Evolutionary conservation across 2,329 filamentous ascomycete species (phyloP), one percentile per base, ranked within the genome.

Genomic region (Aspergillus thermomutatus): DNA sequence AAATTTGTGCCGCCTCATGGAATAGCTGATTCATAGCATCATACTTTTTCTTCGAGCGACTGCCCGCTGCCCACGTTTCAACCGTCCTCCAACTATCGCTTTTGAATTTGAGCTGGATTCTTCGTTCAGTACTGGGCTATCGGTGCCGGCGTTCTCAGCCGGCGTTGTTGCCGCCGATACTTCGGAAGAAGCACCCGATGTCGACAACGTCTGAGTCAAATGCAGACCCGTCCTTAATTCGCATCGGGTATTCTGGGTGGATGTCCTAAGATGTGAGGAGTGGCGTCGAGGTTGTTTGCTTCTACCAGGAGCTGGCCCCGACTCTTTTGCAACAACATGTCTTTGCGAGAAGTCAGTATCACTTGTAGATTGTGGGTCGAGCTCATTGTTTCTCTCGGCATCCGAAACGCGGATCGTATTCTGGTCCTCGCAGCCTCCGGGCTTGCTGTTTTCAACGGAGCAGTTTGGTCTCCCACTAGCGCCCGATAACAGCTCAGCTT

Each of bases 31-130:
- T 66, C 50, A 76, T 49, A 76, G 58, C 70, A 77, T 73, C 73
- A 75, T 77, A 56, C 74, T 77, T 58, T 66, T 72, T 59, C 75
- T 68, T 52, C 74, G 67, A 28, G 70, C 64, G 21, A 66, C 66
- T 49, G 65, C 64, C n/a, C 73, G 68, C 46, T 72, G 69, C 10
- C 66, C 64, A n/a, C 70, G 68, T 49, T 58, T 67, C 26, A 50
- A 47, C 53, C 59, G 58, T 37, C 48, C 58, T n/a, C 53, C 49
- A 51, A 62, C 60, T n/a, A 57, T 58, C 49, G 54, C 46, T 23
- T 48, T 37, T 21, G 31, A 28, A 23, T 10, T 9, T 25, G 48
- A 46, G 7, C 21, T 7, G 10, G 43, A 14, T 7, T 46, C 43
- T 46, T 23, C 43, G 17, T 46, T 21, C 2, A 23, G 11, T 46